Evolutionary conservation across 1,139 yeast species (phyloP), one percentile per base, ranked within the genome.

Genomic region (Yamadazyma trypodendri): DNA sequence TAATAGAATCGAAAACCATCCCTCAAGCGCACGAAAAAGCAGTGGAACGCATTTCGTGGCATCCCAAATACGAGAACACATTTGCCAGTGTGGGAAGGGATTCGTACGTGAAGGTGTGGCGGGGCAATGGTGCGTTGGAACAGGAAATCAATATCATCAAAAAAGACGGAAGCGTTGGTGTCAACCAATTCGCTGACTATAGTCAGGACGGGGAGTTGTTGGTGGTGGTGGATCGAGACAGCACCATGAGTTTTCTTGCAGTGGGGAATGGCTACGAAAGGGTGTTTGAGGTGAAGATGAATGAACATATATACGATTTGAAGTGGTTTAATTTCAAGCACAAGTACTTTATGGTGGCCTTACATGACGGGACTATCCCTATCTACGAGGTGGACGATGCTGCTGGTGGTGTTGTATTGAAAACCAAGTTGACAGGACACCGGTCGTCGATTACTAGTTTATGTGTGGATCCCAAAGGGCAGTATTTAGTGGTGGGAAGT

Each of bases 71-170:
- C 33, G 77, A 75, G 17, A 65, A 62, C 31, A 60, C 72, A 18
- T 65, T 85, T 43, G 85, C 79, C 1, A 71, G 85, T 2, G 83
- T 77, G 12, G 81, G 83, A 1, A 60, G 75, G 36, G 86, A 81
- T 46, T 57, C 60, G n/a, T 55, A 55, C 31, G 56, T 84, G 22
- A 74, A 71, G 46, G 52, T 80, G 8, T 84, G 92, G 92, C 74
- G 73, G 40, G 69, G 44, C 14, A 63, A 58, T 24, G 73, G 72
- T 6, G 55, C 56, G 15, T 51, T 64, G 32, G 61, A 75, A 16
- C 61, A 63, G 25, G 62, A 67, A 42, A 40, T 64, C 40, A 49
- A 54, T 34, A 54, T 70, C 13, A 54, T 55, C 17, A 50, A 55
- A 36, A 36, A 46, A 37, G 28, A 20, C 10, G 20, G 28, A 2